A percentile compares a stretch with the other conserved stretches of the same genome.
These are phyloP conservation scores for Leccinum variicolor DNA, from an alignment of 768 basidiomycete species.

Conservation along the genomic window DNA sequence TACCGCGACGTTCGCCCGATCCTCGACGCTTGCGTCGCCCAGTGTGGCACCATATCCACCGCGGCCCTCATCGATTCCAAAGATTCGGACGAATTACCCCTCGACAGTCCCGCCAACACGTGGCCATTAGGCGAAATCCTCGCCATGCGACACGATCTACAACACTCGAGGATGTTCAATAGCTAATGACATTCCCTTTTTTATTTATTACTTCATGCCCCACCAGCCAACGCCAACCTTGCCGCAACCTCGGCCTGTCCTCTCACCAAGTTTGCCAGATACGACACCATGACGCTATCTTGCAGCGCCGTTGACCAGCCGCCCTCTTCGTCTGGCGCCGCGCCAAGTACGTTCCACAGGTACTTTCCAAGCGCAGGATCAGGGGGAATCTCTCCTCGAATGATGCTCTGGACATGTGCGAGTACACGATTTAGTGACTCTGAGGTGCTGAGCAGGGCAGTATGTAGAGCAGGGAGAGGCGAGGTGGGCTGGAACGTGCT, in stretches of 20 bases:
- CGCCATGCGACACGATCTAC: constrained; percentile 84
- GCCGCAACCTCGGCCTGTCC: constrained; percentile 92
- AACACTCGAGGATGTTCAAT: constrained; percentile 97
- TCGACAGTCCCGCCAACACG: constrained; percentile 74
- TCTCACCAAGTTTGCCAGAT: constrained; percentile 89
- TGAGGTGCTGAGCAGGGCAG: constrained; percentile 63
- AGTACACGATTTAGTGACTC: constrained; percentile 84
- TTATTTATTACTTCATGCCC: constrained; percentile 6
- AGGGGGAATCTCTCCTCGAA: constrained; percentile 72
- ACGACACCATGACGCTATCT: constrained; percentile 94
- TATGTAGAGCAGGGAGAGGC: constrained; percentile 51
- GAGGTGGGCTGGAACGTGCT: constrained; percentile 39
- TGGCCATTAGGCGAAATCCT: constrained; percentile 97
- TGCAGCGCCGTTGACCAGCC: constrained; percentile 77
- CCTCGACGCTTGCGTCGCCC: constrained; percentile 50
- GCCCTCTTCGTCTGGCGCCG: constrained; percentile 70
- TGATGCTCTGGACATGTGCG: constrained; percentile 76
- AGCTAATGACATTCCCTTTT: constrained; percentile 38
- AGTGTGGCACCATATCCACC: constrained; percentile 49
- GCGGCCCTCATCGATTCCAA: constrained; percentile 32
- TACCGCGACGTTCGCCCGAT: constrained; percentile 68
- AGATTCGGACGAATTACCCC: constrained; percentile 19
- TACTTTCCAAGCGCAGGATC: constrained; percentile 88
- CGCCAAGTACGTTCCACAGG: constrained; percentile 79
- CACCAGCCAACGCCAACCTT: constrained; percentile 71